Evolutionary conservation across 2,329 filamentous ascomycete genomes (phyloP).

Genomic region (Fusarium austroafricanum): DNA sequence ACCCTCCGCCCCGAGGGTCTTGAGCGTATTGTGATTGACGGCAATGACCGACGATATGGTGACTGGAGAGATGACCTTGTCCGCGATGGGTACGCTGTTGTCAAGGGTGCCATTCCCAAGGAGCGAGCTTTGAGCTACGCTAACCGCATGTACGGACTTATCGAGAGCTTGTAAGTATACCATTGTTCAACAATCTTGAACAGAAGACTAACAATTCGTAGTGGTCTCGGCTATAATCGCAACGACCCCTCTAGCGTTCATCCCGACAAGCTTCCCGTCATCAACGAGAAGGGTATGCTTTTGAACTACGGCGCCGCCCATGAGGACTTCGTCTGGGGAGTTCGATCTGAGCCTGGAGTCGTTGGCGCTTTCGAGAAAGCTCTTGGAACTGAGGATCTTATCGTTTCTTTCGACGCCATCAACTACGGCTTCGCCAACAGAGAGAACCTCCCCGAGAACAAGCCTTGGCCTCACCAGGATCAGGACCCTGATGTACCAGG

Average conservation of each 20-base stretch:
- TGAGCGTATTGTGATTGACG: conserved; percentile 39
- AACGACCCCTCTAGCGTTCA: conserved; percentile 33
- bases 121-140: conserved; percentile 41
- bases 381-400: conserved; percentile 57
- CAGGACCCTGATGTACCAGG: conserved; percentile 48
- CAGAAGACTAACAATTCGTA: not conserved
- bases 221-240: conserved; percentile 37
- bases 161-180: conserved; percentile 39
- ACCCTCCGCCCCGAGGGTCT: conserved; percentile 38
- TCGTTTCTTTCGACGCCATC: conserved; percentile 59
- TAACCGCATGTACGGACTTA: conserved; percentile 40
- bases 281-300: conserved; percentile 59
- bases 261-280: conserved; percentile 41
- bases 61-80: conserved; percentile 42
- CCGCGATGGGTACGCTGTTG: conserved; percentile 37
- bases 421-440: conserved; percentile 57
- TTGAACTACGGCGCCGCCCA: conserved; percentile 60
- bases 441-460: conserved; percentile 45
- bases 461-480: conserved; percentile 41
- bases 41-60: conserved; percentile 34
- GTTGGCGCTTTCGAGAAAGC: conserved; percentile 59
- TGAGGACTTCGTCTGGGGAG: conserved; percentile 61
- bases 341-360: conserved; percentile 60
- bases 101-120: conserved; percentile 37
- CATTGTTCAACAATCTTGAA: accelerated